phyloP scores from a whole-genome alignment of 331 rosid species.

The Stylosanthes scabra region DNA sequence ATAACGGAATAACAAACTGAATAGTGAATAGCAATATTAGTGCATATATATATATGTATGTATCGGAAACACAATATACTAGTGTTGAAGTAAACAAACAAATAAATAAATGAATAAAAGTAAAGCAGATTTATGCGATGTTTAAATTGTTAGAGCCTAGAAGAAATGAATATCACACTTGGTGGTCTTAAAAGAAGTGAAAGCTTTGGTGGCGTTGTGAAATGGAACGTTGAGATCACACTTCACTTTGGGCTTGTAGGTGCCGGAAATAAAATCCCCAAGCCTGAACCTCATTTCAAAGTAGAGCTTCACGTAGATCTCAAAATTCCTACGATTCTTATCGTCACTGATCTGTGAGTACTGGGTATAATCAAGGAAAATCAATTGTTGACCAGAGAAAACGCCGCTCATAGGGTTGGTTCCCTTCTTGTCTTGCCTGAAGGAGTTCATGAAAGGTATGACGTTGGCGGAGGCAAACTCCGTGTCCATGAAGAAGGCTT shows the following conservation, averaged over 20 bases:
- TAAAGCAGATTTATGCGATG: too few species aligned
- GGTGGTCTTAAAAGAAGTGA: conserved; percentile 2
- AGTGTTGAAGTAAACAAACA: too few species aligned
- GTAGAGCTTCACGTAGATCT: conserved; percentile 52
- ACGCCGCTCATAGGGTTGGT: conserved; percentile 37
- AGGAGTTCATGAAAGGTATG: conserved; percentile 41
- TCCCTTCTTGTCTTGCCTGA: conserved; percentile 57
- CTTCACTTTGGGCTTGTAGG: conserved; percentile 38
- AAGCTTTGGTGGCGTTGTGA: background rate
- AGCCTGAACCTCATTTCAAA: conserved; percentile 45
- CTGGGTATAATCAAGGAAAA: conserved; percentile 29
- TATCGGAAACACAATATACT: too few species aligned
- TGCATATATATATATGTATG: too few species aligned
- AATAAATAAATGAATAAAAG: too few species aligned
- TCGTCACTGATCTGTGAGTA: conserved; percentile 37
- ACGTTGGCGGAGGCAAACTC: conserved; percentile 36
- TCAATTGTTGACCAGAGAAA: conserved; percentile 35
- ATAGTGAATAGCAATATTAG: too few species aligned
- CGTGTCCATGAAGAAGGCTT: conserved; percentile 40
- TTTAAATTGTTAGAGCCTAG: background rate
- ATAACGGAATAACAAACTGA: too few species aligned
- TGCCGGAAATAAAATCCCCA: background rate
- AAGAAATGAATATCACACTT: conserved; percentile 43
- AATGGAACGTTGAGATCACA: conserved; percentile 42
- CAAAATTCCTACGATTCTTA: conserved; percentile 40